Base-by-base conservation (phyloP, 305 asterid genomes). In the Fraxinus sp. region DNA sequence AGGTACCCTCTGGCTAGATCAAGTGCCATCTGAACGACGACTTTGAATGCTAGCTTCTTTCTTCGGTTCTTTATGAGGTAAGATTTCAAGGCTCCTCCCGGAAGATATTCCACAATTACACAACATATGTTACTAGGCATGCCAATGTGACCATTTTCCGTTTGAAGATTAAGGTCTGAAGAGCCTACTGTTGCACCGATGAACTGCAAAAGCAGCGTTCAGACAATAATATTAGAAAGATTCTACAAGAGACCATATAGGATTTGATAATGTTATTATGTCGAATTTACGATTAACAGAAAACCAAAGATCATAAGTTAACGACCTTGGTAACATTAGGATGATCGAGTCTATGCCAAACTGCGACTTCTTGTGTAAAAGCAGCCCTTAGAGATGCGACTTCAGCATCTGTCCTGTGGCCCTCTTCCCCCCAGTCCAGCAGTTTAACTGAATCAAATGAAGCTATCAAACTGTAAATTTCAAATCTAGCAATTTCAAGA, bases 371-470 rank as follows among this genome's bases (percentile, higher is more conserved):
- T 87, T 94, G 98, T 28, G 95, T 93, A 85, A 94, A 94, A 74
- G 98, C 97, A 52, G 97, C 93, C 84, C 98, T 86, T 76, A 94
- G 81, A 22, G 97, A 93, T 20, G 90, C 84, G 80, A 94, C 80
- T 85, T 94, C 97, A 24, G 97, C 91, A 46, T 93, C 98, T 4
- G 98, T 93, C 74, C 97, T 82, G 86, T 92, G 95, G 36, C 97
- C 97, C 85, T 94, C 97, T 89, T 92, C 97, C n/a, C 97, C 98
- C 97, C 95, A 94, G 87, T 94, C 98, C 52, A 94, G 90, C 90
- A 94, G 84, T 86, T 94, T 94, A 84, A 94, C 97, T 94, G 92
- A 62, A 79, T 81, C 77, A 83, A 18, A 46, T 4, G 81, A 83
- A 76, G 83, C 68, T 52, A 78, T 36, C 64, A 80, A 81, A 78